Percentiles rank a stretch among this genome's conserved stretches.
Conservation (phyloP, 1,284 basidiomycete species). For the Xanthoconium separans region DNA sequence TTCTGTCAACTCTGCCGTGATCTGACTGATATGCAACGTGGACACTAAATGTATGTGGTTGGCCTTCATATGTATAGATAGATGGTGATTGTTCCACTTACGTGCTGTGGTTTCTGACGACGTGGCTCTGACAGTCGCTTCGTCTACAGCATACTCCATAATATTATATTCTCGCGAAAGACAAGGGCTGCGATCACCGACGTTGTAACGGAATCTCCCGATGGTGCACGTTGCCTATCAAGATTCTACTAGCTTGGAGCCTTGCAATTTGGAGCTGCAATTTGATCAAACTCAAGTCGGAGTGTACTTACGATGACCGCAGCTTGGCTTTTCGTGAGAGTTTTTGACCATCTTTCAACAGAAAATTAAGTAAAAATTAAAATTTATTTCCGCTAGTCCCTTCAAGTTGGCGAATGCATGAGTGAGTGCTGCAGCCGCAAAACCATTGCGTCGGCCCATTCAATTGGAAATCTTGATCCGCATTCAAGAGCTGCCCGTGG, state of each 20-base stretch:
- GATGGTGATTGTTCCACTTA: constrained; percentile 7
- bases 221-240: constrained; percentile 6
- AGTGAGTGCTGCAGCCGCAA: not conserved
- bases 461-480: constrained; percentile 14
- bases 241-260: not conserved
- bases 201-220: not conserved
- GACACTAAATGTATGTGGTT: constrained; percentile 6
- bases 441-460: not conserved
- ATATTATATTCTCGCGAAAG: constrained; percentile 5
- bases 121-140: constrained; percentile 1
- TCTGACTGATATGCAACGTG: constrained; percentile 25
- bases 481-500: not conserved
- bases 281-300: not conserved
- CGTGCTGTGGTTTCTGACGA: constrained; percentile 3
- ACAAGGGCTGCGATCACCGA: constrained; percentile 1
- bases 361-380: not conserved
- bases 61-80: not conserved
- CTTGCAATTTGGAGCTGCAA: not conserved
- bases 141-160: constrained; percentile 6
- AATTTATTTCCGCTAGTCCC: no score
- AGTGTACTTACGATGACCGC: no score
- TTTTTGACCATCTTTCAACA: not conserved
- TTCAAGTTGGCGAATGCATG: no score
- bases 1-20: constrained; percentile 44
- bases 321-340: not conserved